Base-by-base conservation (phyloP, 2,329 filamentous ascomycete species). In the Aureobasidium sp. region DNA sequence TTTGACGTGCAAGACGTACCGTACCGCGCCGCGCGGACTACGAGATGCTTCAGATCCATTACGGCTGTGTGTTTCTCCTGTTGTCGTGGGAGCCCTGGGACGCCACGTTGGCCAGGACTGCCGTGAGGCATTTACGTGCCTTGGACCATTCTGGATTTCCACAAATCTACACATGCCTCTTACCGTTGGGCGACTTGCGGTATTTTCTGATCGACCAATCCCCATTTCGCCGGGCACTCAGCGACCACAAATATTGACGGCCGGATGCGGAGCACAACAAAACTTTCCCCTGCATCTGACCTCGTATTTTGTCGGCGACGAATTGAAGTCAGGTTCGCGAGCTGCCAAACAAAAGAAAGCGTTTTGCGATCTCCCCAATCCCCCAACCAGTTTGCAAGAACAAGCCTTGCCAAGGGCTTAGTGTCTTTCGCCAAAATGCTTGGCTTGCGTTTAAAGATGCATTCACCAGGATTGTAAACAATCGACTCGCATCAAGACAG, bases 131-230 rank as follows among this genome's bases (percentile, higher is more conserved):
- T 60, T 60, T 60, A 60, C 46, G 44, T 51, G 32, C 44, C 42
- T 60, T 15, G 17, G 44, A 41, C 32, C 34, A 60, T 51, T 60
- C 57, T 50, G 57, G 57, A 60, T 60, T 46, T 50, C 55, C 55
- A 59, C 44, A 37, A 37, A 48, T 37, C 12, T 37, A 48, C 57
- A 60, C 46, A 60, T 60, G 57, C 46, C 46, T 48, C 46, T 37
- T 51, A 60, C 57, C 57, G 57, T 60, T 60, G 44, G 26, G 42
- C 57, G 27, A 26, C 20, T 51, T 60, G 57, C 57, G 57, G 27
- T 50, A 60, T 60, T 60, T 60, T 60, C 46, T 60, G 57, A 32
- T 42, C 23, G 57, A 51, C 57, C 57, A 60, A 60, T 60, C 57
- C 57, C 57, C 44, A 60, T 29, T 51, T 48, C 32, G 55, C 55